A percentile compares a stretch with the other conserved stretches of the same genome.
phyloP scores from a whole-genome alignment of 768 basidiomycete genomes.

The Infundibulicybe gibba region DNA sequence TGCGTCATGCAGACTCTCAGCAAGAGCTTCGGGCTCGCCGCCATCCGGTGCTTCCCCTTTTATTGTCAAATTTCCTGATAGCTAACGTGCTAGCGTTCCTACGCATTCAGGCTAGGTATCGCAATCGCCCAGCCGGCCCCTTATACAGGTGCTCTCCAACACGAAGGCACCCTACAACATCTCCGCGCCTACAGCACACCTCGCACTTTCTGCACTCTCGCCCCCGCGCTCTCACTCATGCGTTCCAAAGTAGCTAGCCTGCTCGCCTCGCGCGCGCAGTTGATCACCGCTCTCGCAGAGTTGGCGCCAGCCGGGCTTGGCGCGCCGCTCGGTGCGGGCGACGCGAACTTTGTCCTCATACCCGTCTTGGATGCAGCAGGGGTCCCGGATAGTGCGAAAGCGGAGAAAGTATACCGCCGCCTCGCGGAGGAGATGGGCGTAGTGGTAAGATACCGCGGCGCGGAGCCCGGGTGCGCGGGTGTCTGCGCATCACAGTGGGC shows the following conservation, averaged over 20 bases:
- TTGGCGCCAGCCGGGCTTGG: constrained; percentile 59
- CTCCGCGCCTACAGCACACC: constrained; percentile 81
- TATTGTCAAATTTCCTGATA: no score
- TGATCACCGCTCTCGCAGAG: constrained; percentile 47
- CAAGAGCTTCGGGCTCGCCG: constrained; percentile 95
- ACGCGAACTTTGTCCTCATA: constrained; percentile 89
- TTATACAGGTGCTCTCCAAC: constrained; percentile 90
- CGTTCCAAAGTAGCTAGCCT: constrained; percentile 59
- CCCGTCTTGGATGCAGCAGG: constrained; percentile 57
- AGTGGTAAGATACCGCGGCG: constrained; percentile 87
- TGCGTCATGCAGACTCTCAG: constrained; percentile 96
- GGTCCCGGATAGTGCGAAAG: constrained; percentile 55
- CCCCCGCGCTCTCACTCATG: constrained; percentile 63
- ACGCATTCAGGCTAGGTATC: neutral
- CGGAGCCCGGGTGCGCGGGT: constrained; percentile 80
- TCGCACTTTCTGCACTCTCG: constrained; percentile 78
- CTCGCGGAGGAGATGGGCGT: constrained; percentile 85
- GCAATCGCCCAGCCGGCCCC: constrained; percentile 80
- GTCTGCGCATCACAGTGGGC: constrained; percentile 88
- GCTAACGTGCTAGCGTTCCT: constrained; percentile 57
- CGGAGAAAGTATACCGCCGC: constrained; percentile 66
- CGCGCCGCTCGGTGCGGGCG: constrained; percentile 67
- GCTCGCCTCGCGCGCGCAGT: constrained; percentile 47
- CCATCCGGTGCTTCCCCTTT: constrained; percentile 63
- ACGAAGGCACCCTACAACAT: constrained; percentile 99